Conservation (phyloP, 805 yeast genomes). For the Lachancea sp. region DNA sequence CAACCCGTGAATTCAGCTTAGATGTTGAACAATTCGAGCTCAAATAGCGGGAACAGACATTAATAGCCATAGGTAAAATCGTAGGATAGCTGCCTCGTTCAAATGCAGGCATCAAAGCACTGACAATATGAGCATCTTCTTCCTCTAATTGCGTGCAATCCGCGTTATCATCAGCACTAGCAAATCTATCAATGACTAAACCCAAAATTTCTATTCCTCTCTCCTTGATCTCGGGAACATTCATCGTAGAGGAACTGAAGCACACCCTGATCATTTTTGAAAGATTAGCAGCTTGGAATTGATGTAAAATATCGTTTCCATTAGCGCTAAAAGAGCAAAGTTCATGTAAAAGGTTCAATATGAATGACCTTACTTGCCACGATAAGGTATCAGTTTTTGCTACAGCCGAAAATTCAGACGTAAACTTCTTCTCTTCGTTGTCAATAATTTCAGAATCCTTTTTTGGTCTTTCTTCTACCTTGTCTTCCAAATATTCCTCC, state of each 20-base stretch:
- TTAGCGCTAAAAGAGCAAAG: slow-evolving; percentile 6
- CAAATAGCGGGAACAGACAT: slow-evolving; percentile 70
- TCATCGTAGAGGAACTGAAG: slow-evolving; percentile 73
- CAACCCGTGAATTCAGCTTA: slow-evolving; percentile 46
- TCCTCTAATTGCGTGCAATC: slow-evolving; percentile 72
- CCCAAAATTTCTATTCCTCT: slow-evolving; percentile 64
- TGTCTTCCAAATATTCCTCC: not conserved
- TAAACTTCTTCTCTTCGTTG: not conserved
- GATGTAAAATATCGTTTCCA: no score
- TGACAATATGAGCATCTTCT: slow-evolving; percentile 89
- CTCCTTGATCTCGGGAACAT: slow-evolving; percentile 51
- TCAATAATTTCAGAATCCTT: slow-evolving; percentile 36
- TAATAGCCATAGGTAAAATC: slow-evolving; percentile 70
- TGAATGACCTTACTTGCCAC: slow-evolving; percentile 40
- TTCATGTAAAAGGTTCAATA: slow-evolving; percentile 31
- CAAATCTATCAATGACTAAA: slow-evolving; percentile 51
- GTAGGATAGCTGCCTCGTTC: slow-evolving; percentile 62
- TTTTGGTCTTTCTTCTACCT: slow-evolving; percentile 21
- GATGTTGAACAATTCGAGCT: slow-evolving; percentile 51
- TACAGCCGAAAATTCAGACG: not conserved
- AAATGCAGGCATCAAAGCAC: slow-evolving; percentile 87
- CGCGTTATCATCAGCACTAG: slow-evolving; percentile 66
- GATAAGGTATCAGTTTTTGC: slow-evolving; percentile 28
- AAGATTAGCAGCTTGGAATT: no score
- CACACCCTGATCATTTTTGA: slow-evolving; percentile 70